Evolutionary conservation across 345 rosid species (phyloP), one percentile per base, ranked within the genome.

Genomic region (Citrus hindsii): DNA sequence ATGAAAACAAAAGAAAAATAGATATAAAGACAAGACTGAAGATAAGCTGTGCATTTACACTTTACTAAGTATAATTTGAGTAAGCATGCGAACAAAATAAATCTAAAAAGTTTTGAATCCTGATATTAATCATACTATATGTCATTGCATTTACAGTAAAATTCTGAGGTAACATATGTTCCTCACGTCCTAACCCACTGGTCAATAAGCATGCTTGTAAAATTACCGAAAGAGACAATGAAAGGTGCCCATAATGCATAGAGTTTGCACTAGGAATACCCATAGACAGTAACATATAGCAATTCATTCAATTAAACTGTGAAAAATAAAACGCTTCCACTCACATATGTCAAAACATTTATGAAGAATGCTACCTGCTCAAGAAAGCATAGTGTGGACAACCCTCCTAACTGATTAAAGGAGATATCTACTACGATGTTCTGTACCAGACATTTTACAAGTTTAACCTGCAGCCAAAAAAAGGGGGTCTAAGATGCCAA

Each of bases 341-440:
- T 53, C 68, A 72, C 74, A 40, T 63, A 72, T 18, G 9, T 40
- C 64, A 7, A 12, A 28, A 53, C 65, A 64, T 81, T 80, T 67
- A 76, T 63, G 58, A 40, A 78, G 27, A 62, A 83, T 19, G 62
- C 77, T 86, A 95, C 98, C 99, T 91, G 75, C 89, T 93, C 97
- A 66, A 95, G 96, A 85, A 95, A 95, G 87, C 95, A 92, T 46
- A 93, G 83, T n/a, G 99, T 89, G 79, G 88, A 88, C 55, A 94
- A 83, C 51, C 97, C 99, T 73, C 94, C 94, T 75, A 94, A 84
- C 86, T 92, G 97, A 85, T 96, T 94, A 84, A 94, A 96, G 55
- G 98, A 92, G 78, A 96, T 96, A 83, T 96, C 99, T 66, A 96
- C 92, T 32, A 92, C 89, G 21, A 96, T 92, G 77, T 94, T 85